A percentile compares a stretch with the other conserved stretches of the same genome.
Evolutionary conservation across 768 basidiomycete genomes (phyloP).

Genomic region (Mycena venus): DNA sequence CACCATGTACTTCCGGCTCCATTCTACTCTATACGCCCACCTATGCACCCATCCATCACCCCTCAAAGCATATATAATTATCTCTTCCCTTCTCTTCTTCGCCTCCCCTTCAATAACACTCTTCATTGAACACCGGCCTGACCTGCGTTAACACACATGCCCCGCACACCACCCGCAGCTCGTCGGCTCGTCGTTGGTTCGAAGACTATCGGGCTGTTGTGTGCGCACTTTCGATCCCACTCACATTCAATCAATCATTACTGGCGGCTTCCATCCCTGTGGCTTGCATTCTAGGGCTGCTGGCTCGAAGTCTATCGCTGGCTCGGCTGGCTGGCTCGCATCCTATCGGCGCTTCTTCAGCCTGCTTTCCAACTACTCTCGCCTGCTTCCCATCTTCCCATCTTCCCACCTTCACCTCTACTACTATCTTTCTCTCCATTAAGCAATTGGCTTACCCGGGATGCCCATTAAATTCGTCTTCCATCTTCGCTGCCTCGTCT

Average conservation of each 20-base stretch:
- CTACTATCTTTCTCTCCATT: not conserved
- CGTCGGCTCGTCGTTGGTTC: conserved; percentile 1
- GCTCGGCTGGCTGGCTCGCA: not conserved
- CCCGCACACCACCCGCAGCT: not conserved
- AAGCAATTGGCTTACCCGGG: not conserved
- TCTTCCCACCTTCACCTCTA: not conserved
- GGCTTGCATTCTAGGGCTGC: not conserved
- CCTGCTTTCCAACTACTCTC: not conserved
- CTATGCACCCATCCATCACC: not conserved
- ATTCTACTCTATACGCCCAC: not conserved
- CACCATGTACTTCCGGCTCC: not conserved
- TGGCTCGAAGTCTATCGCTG: not conserved
- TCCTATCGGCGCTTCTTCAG: not conserved
- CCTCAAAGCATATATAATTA: not conserved
- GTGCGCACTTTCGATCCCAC: not conserved
- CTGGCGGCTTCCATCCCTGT: not conserved
- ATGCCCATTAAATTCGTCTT: not conserved
- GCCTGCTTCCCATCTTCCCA: not conserved
- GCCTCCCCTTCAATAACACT: not conserved
- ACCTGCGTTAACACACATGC: not conserved
- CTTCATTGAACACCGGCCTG: not conserved
- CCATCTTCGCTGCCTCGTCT: not conserved
- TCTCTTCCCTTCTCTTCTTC: not conserved
- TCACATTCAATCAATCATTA: not conserved
- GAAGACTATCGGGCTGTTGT: not conserved